These are phyloP conservation scores for Ustilago cynodontis DNA, from an alignment of 1,284 basidiomycete genomes.

Conservation along the genomic window DNA sequence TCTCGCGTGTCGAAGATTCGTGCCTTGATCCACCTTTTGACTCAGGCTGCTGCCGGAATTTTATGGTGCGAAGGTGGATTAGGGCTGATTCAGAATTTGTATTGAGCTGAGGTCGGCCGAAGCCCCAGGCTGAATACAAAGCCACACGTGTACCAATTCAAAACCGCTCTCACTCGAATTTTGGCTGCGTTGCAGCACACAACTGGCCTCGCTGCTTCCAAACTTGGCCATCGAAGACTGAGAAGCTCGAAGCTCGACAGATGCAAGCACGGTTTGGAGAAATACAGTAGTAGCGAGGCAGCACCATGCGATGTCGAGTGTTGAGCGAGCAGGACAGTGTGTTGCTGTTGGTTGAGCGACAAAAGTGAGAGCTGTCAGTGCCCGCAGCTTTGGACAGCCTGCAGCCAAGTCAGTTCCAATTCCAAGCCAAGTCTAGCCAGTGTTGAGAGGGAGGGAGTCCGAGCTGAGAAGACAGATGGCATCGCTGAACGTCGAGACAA, in stretches of 20 bases:
- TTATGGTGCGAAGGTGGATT: not conserved
- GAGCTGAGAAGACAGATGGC: not conserved
- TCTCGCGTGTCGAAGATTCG: not conserved
- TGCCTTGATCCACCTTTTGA: not conserved
- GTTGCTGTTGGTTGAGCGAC: no score
- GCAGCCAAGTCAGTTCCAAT: not conserved
- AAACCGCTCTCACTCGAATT: not conserved
- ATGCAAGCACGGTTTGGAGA: no score
- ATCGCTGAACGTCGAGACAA: not conserved
- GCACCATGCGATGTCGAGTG: not conserved
- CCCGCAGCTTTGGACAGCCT: slow-evolving; percentile 6
- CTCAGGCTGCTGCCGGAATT: not conserved
- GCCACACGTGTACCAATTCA: not conserved
- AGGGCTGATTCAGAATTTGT: not conserved
- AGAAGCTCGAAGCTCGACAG: no score
- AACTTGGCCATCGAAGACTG: no score
- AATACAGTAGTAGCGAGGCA: not conserved
- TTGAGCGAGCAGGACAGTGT: no score
- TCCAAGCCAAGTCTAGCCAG: slow-evolving; percentile 1
- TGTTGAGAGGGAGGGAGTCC: not conserved
- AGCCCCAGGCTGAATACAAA: not conserved
- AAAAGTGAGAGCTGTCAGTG: not conserved
- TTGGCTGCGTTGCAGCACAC: not conserved
- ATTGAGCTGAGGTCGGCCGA: not conserved
- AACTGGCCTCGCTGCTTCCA: not conserved